Percentiles rank a stretch among this genome's conserved stretches.
Evolutionary conservation across 352 stramenopile species (phyloP).

Genomic region (Phytophthora agathidicida): DNA sequence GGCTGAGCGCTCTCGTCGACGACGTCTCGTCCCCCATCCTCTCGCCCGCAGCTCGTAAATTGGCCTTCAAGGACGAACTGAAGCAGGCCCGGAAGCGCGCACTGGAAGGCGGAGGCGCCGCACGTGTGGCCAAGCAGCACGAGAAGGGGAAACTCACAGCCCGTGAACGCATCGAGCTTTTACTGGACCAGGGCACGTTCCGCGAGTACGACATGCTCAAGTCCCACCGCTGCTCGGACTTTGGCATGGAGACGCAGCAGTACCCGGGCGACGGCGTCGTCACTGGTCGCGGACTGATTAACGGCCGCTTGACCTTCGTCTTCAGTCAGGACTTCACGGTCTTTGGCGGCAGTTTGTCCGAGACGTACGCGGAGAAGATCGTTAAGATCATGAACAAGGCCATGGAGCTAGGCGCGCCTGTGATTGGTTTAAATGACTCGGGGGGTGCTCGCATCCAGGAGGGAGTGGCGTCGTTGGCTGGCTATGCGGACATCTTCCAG

Average conservation of each 20-base stretch:
- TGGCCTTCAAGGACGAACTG: slow-evolving; percentile 76
- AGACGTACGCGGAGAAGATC: slow-evolving; percentile 98
- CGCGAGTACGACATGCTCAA: slow-evolving; percentile 97
- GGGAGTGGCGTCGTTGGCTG: slow-evolving; percentile 95
- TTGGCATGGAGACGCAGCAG: slow-evolving; percentile 95
- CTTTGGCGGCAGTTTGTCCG: slow-evolving; percentile 95
- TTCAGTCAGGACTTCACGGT: slow-evolving; percentile 99
- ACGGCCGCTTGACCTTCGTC: slow-evolving; percentile 96
- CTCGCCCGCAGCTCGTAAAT: slow-evolving; percentile 66
- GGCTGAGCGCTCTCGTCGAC: slow-evolving; percentile 45
- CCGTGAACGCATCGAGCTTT: slow-evolving; percentile 93
- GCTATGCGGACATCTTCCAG: slow-evolving; percentile 99
- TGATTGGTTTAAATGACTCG: slow-evolving; percentile 99
- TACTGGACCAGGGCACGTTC: slow-evolving; percentile 97
- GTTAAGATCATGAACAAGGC: slow-evolving; percentile 99
- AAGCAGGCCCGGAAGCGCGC: slow-evolving; percentile 74
- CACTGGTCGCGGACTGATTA: slow-evolving; percentile 94
- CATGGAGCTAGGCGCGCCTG: slow-evolving; percentile 93
- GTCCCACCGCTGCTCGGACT: slow-evolving; percentile 96
- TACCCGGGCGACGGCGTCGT: slow-evolving; percentile 97
- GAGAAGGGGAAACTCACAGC: slow-evolving; percentile 97
- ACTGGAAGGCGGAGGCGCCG: slow-evolving; percentile 87
- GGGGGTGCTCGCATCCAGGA: slow-evolving; percentile 98
- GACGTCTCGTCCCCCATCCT: slow-evolving; percentile 37
- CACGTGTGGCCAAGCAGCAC: slow-evolving; percentile 93